Base-by-base conservation (phyloP, 176 grass and related monocot species). In the Alloteropsis semialata region DNA sequence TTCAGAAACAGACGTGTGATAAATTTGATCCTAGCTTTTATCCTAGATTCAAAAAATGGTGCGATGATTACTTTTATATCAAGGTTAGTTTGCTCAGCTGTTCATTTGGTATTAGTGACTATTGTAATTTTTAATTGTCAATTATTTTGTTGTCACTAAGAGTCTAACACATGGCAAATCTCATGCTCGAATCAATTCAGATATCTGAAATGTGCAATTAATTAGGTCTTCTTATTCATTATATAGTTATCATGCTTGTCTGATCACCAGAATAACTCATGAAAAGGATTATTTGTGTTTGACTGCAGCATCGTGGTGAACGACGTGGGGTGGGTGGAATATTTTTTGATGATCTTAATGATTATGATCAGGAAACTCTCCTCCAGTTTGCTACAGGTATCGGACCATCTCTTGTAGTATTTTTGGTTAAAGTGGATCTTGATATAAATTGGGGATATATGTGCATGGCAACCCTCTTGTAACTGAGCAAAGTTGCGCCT, bases 21-120 rank as follows among this genome's bases (percentile, higher is more conserved):
- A 94, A 96, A 83, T 99, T 99, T 63, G 91, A 96, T 61, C 87
- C 93, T 72, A 87, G 87, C 87, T 99, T 99, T 77, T 92, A 99
- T 74, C 97, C 97, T 50, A 91, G 81, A 83, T 99, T 99, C 87
- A 99, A 99, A 76, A 99, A 99, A 73, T 99, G 97, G 97, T 99
- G 97, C 28, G 97, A 99, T 87, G 97, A 99, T 87, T 99, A 99
- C 90, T 99, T 99, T 85, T 90, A 86, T 77, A 92, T 99, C 41
- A 99, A 99, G 97, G 97, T 99, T 87, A 18, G 90, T 46, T 50
- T 5, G 42, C 81, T 74, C 14, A 49, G 1, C 85, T 54, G 32
- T 11, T 74, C 37, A 42, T 72, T 51, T 64, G 10, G 38, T 71
- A 12, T n/a, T 17, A 41, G 0, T 10, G 77, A 55, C 62, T 48